A percentile compares a stretch with the other conserved stretches of the same genome.
Conservation (phyloP, 768 basidiomycete species). For the Brasilioporus rufonigricans region DNA sequence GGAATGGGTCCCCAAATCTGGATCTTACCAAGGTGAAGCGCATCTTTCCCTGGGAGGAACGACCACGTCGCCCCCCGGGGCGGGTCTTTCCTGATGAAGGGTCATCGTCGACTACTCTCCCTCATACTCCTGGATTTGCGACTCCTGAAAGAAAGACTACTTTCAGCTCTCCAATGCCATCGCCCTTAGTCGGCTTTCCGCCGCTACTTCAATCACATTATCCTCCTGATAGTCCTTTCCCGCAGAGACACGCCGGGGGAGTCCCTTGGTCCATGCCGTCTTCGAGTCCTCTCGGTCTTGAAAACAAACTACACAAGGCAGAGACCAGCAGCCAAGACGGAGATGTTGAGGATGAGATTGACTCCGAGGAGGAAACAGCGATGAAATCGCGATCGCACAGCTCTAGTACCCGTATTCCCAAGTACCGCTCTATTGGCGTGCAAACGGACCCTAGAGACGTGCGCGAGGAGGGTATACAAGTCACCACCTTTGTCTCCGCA, state of each 20-base stretch:
- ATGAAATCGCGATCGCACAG: constrained; percentile 36
- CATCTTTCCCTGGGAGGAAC: constrained; percentile 95
- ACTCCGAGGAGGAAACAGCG: constrained; percentile 45
- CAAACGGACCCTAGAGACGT: constrained; percentile 63
- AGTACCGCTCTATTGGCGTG: constrained; percentile 65
- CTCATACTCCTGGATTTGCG: constrained; percentile 34
- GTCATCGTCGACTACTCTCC: constrained; percentile 39
- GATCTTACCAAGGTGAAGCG: constrained; percentile 70
- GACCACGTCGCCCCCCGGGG: constrained; percentile 59
- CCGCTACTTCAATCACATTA: constrained; percentile 65
- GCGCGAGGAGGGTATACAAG: constrained; percentile 60
- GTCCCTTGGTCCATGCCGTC: constrained; percentile 51
- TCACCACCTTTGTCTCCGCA: constrained; percentile 27
- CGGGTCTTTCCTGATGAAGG: constrained; percentile 75
- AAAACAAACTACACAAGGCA: constrained; percentile 34
- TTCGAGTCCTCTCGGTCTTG: constrained; percentile 32
- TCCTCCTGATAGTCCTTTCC: constrained; percentile 83
- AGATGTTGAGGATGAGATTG: constrained; percentile 75
- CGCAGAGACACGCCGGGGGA: constrained; percentile 69
- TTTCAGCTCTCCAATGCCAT: constrained; percentile 30
- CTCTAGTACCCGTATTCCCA: constrained; percentile 31
- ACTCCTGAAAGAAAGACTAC: constrained; percentile 23
- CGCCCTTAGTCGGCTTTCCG: constrained; percentile 47
- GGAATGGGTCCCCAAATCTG: constrained; percentile 51
- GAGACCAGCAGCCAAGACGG: constrained; percentile 80